Evolutionary conservation across 306 rosid species (phyloP), one percentile per base, ranked within the genome.

Genomic region (Astragalus membranaceus): DNA sequence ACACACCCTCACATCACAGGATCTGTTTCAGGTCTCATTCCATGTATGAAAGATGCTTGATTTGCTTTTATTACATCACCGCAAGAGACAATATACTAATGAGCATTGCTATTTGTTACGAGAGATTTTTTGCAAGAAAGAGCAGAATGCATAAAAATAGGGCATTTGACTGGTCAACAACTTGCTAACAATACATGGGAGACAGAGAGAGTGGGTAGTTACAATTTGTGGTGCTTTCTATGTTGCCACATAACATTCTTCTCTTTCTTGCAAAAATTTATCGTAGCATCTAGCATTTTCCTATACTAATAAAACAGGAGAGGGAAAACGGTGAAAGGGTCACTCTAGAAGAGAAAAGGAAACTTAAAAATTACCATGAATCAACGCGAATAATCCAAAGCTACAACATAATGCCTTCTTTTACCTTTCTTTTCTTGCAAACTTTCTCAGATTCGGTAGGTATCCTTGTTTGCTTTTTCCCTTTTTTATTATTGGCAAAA

Each of bases 321-420:
- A 26, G 30, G 44, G 30, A 37, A 23, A 20, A 10, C 16, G 17
- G 30, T 10, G 54, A 43, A 26, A 39, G 14, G 71, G 42, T 78
- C 75, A 56, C 63, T 42, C 10, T 9, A 42, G 20, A 30, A 50
- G 35, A 58, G 8, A 72, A 76, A 65, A 67, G 8, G 50, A 52
- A 8, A 29, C 20, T 46, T 54, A 8, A 44, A 4, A 20, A 47
- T 42, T 3, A 66, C 5, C 52, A 11, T 11, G 64, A 69, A 82
- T 58, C 75, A 37, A 62, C 12, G 13, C 10, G 54, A 55, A 80
- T 62, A 83, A 83, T 51, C 75, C 61, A 9, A 75, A 67, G 55
- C 58, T 57, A 14, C 58, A 46, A 71, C 32, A 10, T 41, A 51
- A 8, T 73, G 23, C 5, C 64, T 52, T 61, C 63, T 62, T 12